A percentile compares a stretch with the other conserved stretches of the same genome.
Evolutionary conservation across 305 asterid species (phyloP).

Genomic region (Galium porrigens): DNA sequence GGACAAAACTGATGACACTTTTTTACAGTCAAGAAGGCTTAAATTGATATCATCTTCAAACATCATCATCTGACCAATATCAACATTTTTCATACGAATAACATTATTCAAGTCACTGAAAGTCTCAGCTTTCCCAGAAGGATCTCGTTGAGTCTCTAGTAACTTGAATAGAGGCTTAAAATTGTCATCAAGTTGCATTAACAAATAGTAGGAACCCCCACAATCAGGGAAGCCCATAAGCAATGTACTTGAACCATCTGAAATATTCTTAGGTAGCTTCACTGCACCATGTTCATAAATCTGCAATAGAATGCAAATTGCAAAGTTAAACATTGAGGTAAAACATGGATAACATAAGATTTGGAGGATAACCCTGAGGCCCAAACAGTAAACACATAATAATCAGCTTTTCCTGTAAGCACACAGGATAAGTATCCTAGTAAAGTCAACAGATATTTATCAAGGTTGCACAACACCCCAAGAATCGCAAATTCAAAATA

Average conservation of each 20-base stretch:
- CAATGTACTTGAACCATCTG: constrained; percentile 56
- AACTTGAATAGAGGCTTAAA: constrained; percentile 78
- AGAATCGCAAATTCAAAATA: neutral
- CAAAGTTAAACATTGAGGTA: neutral
- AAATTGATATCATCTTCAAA: constrained; percentile 67
- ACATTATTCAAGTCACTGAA: constrained; percentile 48
- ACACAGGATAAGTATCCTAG: neutral
- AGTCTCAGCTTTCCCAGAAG: constrained; percentile 46
- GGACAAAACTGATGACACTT: constrained; percentile 31
- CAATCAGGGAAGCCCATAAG: constrained; percentile 92
- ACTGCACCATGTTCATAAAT: constrained; percentile 76
- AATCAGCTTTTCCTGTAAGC: neutral
- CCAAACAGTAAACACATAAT: neutral
- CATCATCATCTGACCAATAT: constrained; percentile 63
- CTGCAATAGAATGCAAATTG: constrained; percentile 28
- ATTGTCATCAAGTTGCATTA: constrained; percentile 86
- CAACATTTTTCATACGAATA: constrained; percentile 52
- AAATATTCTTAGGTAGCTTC: constrained; percentile 61
- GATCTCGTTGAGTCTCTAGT: constrained; percentile 62
- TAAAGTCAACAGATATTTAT: neutral
- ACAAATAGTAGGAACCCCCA: constrained; percentile 72
- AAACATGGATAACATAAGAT: neutral
- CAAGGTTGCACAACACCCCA: neutral
- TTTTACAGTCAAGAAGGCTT: constrained; percentile 56
- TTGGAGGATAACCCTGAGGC: neutral